Base-by-base conservation (phyloP, 345 rosid species). In the Murraya koenigii region DNA sequence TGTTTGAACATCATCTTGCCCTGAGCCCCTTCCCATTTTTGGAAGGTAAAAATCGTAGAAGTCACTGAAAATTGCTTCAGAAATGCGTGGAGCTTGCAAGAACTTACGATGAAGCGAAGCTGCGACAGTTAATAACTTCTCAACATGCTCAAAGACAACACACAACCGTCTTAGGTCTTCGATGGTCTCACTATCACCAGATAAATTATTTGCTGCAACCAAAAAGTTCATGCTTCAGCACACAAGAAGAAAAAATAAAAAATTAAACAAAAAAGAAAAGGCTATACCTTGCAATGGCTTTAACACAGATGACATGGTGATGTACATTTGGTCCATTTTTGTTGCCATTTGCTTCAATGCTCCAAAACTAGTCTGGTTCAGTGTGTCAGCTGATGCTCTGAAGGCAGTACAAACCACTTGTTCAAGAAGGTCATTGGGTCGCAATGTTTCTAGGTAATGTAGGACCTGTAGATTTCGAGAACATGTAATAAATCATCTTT, bases 321-420 rank as follows among this genome's bases (percentile, higher is more conserved):
- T 79, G 85, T 91, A 94, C 71, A 96, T 88, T 75, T 94, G 97
- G 55, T 91, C 98, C 66, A 92, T 71, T 83, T 89, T 90, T 38
- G 83, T 71, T 62, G 77, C 85, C 98, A 94, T 88, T 75, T 86
- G 91, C 84, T 86, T 92, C 88, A 94, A 80, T 84, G 81, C 87
- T 80, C 99, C 97, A 70, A 75, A 87, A 59, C 78, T 84, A 58
- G 97, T 90, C 83, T 84, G 93, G 89, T 87, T 87, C 79, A 94
- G 84, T 77, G 95, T 89, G 85, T 92, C 97, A 22, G 95, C 97
- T 80, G 99, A 89, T 78, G 97, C 98, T 85, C 93, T 89, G 81
- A 96, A 96, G 81, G 98, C 91, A 66, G 99, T 87, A 64, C 97
- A 96, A 79, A 94, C 90, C 97, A 96, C 94, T 82, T 96, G 99